These are phyloP conservation scores for Viola pubescens DNA, from an alignment of 441 rosid genomes.

Conservation along the genomic window DNA sequence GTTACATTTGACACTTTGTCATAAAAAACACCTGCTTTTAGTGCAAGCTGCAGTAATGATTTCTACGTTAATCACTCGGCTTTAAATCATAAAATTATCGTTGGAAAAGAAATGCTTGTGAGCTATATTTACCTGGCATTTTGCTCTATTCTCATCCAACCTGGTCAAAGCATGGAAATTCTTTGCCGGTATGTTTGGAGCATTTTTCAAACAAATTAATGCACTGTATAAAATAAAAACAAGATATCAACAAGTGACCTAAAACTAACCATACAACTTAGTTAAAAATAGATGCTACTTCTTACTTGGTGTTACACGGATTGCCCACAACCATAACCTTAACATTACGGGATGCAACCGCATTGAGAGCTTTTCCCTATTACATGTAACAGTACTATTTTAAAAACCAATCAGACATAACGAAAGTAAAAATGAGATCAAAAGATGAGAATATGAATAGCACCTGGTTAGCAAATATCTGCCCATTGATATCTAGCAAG, in stretches of 20 bases:
- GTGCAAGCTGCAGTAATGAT: slow-evolving; percentile 17
- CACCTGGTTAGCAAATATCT: slow-evolving; percentile 89
- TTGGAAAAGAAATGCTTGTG: neutral
- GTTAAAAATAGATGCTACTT: slow-evolving; percentile 5
- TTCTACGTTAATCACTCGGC: neutral
- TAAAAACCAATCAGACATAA: neutral
- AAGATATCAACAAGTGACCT: slow-evolving; percentile 40
- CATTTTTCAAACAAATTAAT: slow-evolving; percentile 84
- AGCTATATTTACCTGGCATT: slow-evolving; percentile 66
- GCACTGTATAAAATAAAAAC: slow-evolving; percentile 42
- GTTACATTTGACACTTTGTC: slow-evolving; percentile 69
- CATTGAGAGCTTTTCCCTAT: slow-evolving; percentile 91
- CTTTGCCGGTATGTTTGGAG: slow-evolving; percentile 91
- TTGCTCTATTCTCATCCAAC: slow-evolving; percentile 90
- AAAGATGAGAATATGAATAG: slow-evolving; percentile 4
- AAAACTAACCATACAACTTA: slow-evolving; percentile 5
- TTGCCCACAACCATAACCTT: slow-evolving; percentile 93
- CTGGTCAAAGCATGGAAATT: slow-evolving; percentile 90
- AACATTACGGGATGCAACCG: slow-evolving; percentile 78
- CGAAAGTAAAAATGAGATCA: neutral
- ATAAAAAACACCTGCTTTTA: slow-evolving; percentile 18
- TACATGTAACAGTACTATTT: slow-evolving; percentile 9
- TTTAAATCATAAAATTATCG: neutral
- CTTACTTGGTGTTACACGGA: slow-evolving; percentile 98
- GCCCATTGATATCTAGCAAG: slow-evolving; percentile 82